A percentile compares a stretch with the other conserved stretches of the same genome.
These are phyloP conservation scores for Monilinia fructigena DNA, from an alignment of 2,329 filamentous ascomycete species.

Conservation along the genomic window DNA sequence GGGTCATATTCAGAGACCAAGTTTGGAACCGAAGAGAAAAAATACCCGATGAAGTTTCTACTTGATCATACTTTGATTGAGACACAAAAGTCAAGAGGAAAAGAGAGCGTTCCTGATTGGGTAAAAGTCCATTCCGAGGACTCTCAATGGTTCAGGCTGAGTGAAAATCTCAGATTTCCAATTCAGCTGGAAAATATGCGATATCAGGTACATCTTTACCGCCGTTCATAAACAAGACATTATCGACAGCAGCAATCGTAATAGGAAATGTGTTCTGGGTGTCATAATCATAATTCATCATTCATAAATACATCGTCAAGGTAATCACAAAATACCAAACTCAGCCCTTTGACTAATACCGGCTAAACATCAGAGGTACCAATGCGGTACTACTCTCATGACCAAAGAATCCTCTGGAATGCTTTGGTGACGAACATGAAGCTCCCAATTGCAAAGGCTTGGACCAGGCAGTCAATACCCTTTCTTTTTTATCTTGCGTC, in stretches of 20 bases:
- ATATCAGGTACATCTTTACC: conserved; percentile 86
- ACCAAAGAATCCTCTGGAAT: conserved; percentile 30
- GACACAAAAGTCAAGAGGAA: conserved; percentile 43
- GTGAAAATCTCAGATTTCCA: conserved; percentile 68
- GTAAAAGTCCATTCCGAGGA: conserved; percentile 72
- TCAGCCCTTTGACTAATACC: conserved; percentile 34
- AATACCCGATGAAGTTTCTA: conserved; percentile 93
- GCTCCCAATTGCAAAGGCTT: conserved; percentile 15
- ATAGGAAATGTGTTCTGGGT: neutral
- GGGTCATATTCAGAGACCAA: conserved; percentile 87
- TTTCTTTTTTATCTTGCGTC: conserved; percentile 32
- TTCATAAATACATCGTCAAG: conserved; percentile 19
- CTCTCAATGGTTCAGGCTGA: conserved; percentile 80
- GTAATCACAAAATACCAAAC: conserved; percentile 15
- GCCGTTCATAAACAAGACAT: conserved; percentile 39
- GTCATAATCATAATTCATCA: conserved; percentile 33
- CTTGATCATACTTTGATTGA: conserved; percentile 74
- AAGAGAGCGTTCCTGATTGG: conserved; percentile 54
- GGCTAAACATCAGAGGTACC: conserved; percentile 61
- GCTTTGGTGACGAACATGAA: conserved; percentile 32
- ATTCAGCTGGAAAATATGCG: conserved; percentile 92
- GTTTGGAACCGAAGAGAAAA: conserved; percentile 58
- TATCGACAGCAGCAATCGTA: conserved; percentile 8
- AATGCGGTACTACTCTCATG: conserved; percentile 53
- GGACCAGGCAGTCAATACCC: conserved; percentile 1